Evolutionary conservation across 2,329 filamentous ascomycete species (phyloP).

Genomic region (Calonectria hawksworthii): DNA sequence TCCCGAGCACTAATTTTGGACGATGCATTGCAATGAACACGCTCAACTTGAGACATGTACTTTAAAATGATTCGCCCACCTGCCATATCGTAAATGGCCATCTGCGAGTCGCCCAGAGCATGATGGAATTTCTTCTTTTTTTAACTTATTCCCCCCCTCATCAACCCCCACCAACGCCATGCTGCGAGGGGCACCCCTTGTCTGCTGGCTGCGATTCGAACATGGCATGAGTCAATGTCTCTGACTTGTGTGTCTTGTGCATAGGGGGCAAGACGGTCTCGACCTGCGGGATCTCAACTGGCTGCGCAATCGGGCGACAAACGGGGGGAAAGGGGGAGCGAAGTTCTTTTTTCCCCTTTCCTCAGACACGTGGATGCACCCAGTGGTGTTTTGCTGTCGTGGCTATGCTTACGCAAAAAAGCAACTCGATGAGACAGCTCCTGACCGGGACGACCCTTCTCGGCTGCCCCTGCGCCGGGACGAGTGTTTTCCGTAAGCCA

Average conservation of each 20-base stretch:
- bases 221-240: conserved; percentile 3
- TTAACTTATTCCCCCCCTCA: neutral
- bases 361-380: neutral
- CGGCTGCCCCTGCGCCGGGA: neutral
- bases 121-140: conserved; percentile 4
- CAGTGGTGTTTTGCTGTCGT: neutral
- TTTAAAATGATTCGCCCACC: neutral
- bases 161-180: neutral
- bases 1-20: conserved; percentile 1
- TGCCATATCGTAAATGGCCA: neutral
- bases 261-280: neutral
- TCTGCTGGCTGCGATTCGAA: neutral
- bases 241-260: neutral
- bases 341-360: neutral
- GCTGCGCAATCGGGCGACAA: neutral
- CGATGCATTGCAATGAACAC: neutral
- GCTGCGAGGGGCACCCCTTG: neutral
- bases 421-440: neutral
- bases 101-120: conserved; percentile 7
- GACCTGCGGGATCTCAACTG: neutral
- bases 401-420: neutral
- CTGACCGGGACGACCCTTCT: neutral
- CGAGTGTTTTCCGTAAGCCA: neutral
- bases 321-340: too few relatives aligned
- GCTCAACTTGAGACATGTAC: conserved; percentile 4